Conservation (phyloP, 371 early-diverging fungal species). For the Rhizopus arrhizus region DNA sequence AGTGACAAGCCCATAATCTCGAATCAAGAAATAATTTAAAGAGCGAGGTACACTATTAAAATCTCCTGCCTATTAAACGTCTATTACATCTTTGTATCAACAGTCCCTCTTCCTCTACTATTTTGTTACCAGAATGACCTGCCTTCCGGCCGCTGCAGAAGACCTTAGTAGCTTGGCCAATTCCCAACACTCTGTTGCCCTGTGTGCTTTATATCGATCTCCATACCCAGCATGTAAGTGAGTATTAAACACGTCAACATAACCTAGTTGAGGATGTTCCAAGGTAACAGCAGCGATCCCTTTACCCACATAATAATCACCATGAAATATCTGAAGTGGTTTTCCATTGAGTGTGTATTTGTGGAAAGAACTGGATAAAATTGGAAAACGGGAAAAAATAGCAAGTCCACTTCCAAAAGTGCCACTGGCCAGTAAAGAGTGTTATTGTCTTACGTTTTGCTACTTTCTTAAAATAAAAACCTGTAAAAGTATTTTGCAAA, state of each 20-base stretch:
- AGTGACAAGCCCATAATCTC: slow-evolving; percentile 42
- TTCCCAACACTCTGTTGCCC: slow-evolving; percentile 58
- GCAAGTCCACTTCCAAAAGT: slow-evolving; percentile 54
- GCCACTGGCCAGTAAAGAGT: slow-evolving; percentile 30
- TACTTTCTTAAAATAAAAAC: slow-evolving; percentile 12
- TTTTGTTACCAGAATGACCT: slow-evolving; percentile 47
- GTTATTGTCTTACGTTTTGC: not conserved
- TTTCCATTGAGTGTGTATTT: slow-evolving; percentile 51
- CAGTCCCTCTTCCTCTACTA: too few species aligned
- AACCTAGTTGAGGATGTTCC: slow-evolving; percentile 48
- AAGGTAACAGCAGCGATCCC: slow-evolving; percentile 44
- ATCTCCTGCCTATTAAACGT: slow-evolving; percentile 42
- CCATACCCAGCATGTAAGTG: slow-evolving; percentile 59
- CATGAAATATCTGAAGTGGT: slow-evolving; percentile 49
- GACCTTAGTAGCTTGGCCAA: slow-evolving; percentile 38
- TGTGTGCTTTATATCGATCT: slow-evolving; percentile 44
- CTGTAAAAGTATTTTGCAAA: slow-evolving; percentile 44
- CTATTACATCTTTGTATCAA: too few species aligned
- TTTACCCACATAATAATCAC: slow-evolving; percentile 61
- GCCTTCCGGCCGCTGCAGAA: slow-evolving; percentile 42
- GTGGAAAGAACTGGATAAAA: slow-evolving; percentile 34
- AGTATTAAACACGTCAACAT: slow-evolving; percentile 57
- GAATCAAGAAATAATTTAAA: slow-evolving; percentile 38
- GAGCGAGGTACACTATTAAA: slow-evolving; percentile 51
- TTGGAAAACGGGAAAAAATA: slow-evolving; percentile 49